phyloP scores from a whole-genome alignment of 1,284 basidiomycete genomes.

The Ganoderma boninense region DNA sequence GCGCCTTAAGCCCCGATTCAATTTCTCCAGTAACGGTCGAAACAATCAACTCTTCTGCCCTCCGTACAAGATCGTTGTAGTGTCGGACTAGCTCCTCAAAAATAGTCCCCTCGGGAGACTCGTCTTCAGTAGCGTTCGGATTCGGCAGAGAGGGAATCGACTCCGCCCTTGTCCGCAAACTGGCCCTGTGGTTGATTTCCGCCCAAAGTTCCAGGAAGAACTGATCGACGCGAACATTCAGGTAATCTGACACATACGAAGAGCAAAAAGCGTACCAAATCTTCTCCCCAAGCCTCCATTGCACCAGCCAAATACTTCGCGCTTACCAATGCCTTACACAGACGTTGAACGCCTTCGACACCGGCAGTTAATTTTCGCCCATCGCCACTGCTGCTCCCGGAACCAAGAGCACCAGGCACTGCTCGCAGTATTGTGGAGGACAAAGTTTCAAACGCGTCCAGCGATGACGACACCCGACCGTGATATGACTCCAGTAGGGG shows the following conservation, averaged over 20 bases:
- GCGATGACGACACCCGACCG: slow-evolving; percentile 79
- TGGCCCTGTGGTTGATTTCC: slow-evolving; percentile 70
- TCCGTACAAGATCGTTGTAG: slow-evolving; percentile 66
- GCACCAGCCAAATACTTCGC: slow-evolving; percentile 73
- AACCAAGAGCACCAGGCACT: slow-evolving; percentile 86
- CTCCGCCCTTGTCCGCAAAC: slow-evolving; percentile 61
- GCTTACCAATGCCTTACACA: slow-evolving; percentile 86
- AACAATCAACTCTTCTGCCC: slow-evolving; percentile 89
- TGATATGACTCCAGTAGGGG: slow-evolving; percentile 85
- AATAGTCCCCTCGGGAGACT: slow-evolving; percentile 67
- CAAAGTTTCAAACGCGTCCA: slow-evolving; percentile 94
- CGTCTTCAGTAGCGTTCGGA: slow-evolving; percentile 44
- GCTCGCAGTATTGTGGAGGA: slow-evolving; percentile 89
- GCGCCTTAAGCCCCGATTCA: slow-evolving; percentile 74
- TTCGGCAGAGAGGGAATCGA: slow-evolving; percentile 59
- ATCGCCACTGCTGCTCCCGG: slow-evolving; percentile 57
- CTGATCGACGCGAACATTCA: slow-evolving; percentile 47
- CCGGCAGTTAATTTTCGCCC: slow-evolving; percentile 75
- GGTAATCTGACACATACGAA: not conserved
- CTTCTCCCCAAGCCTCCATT: slow-evolving; percentile 86
- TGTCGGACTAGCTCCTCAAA: slow-evolving; percentile 78
- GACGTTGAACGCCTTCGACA: slow-evolving; percentile 79
- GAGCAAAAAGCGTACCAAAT: slow-evolving; percentile 61
- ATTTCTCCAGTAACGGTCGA: slow-evolving; percentile 84
- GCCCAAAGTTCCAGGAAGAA: slow-evolving; percentile 91